Base-by-base conservation (phyloP, 441 rosid genomes). In the Arabidopsis hybrid region DNA sequence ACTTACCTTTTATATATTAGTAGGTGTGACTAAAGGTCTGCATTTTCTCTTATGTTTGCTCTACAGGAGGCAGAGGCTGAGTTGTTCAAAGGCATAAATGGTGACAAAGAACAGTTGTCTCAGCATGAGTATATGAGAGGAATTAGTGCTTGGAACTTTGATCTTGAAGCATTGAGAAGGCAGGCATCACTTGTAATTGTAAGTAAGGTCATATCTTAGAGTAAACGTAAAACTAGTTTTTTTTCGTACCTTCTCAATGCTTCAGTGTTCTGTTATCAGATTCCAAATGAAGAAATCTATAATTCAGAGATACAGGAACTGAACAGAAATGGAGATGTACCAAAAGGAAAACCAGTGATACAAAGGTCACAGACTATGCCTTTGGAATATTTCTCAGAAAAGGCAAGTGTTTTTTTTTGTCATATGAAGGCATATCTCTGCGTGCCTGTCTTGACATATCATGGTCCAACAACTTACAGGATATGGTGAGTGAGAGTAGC, bases 111-210 rank as follows among this genome's bases (percentile, higher is more conserved):
- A 73, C 92, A 87, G 49, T 73, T 86, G 46, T 89, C 95, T 9
- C 97, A 91, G 97, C 92, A 89, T 74, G 95, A 93, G 78, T 93
- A 93, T 77, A 88, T 84, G 56, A 69, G 82, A 78, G 98, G 98
- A 74, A 88, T 93, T 53, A 93, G 98, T 81, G 95, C 85, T 59
- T 93, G 98, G 97, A 87, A 93, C 80, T 93, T 91, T 84, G 89
- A 91, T 83, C 89, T 93, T 0, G 94, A 91, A 47, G 97, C 89
- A 79, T 80, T 91, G 75, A 91, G 79, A 82, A 87, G 80, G 75
- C 91, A 91, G 71, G 95, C 98, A 78, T 21, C 26, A 21, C 26
- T 21, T 21, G 89, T 90, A 46, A 79, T 83, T 75, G 95, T 92
- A 80, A 83, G 91, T 85, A 76, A 70, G 50, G 72, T 76, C 16